A percentile compares a stretch with the other conserved stretches of the same genome.
These are phyloP conservation scores for Neurospora hispaniola DNA, from an alignment of 495 filamentous ascomycete genomes.

Conservation along the genomic window DNA sequence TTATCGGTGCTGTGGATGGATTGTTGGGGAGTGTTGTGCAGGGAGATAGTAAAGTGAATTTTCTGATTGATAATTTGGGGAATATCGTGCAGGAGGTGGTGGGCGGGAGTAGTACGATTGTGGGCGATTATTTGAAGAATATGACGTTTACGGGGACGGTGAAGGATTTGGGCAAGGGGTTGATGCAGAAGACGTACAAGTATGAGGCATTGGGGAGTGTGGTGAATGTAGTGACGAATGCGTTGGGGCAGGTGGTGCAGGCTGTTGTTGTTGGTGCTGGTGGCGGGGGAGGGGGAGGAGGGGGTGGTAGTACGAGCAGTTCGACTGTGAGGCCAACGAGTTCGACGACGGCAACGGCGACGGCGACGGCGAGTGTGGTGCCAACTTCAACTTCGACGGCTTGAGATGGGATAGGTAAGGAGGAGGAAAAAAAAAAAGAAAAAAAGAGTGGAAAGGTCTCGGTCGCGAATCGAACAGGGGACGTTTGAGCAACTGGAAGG, in stretches of 20 bases:
- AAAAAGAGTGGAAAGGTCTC: too few relatives aligned
- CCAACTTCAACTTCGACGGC: neutral
- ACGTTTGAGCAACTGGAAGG: too few relatives aligned
- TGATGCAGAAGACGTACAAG: constrained; percentile 42
- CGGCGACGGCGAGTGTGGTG: neutral
- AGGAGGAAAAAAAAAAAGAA: too few relatives aligned
- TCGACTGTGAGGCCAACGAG: constrained; percentile 3
- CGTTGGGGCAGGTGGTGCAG: constrained; percentile 44
- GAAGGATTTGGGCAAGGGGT: constrained; percentile 34
- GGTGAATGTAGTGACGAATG: constrained; percentile 47
- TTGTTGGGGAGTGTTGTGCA: constrained; percentile 43
- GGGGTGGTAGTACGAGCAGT: neutral
- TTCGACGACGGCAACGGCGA: too few relatives aligned
- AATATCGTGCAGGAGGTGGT: constrained; percentile 47
- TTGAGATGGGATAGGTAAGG: neutral
- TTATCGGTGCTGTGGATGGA: constrained; percentile 44
- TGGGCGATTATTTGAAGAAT: constrained; percentile 43
- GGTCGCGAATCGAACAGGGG: too few relatives aligned
- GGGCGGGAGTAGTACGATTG: constrained; percentile 36
- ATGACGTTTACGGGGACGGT: constrained; percentile 44
- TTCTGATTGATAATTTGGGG: constrained; percentile 48
- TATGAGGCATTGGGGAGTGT: constrained; percentile 43
- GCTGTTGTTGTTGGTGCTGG: constrained; percentile 34
- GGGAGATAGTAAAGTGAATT: constrained; percentile 39
- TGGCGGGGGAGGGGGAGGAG: constrained; percentile 1